Base-by-base conservation (phyloP, 257 asterid species). In the Solanum gracilifrons region DNA sequence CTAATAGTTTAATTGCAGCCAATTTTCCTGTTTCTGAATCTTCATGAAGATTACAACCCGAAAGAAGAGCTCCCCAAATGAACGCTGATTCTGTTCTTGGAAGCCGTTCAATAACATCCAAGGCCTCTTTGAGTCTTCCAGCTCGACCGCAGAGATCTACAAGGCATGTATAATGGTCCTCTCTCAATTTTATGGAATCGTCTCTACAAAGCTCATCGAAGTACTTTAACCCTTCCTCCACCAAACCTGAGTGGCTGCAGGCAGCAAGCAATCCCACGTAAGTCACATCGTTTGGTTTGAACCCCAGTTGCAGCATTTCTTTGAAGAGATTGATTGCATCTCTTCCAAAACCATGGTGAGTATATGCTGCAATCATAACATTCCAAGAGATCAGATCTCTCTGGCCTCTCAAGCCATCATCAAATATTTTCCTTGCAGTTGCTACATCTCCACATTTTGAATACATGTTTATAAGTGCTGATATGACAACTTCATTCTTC, bases 201-300 rank as follows among this genome's bases (percentile, higher is more conserved):
- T 93, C 94, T 72, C 87, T 90, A 89, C 64, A 35, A 68, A 95
- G 95, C 86, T 31, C 79, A 23, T 90, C 80, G 31, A 93, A 93
- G 91, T 89, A 93, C 64, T 85, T 77, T 41, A 93, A 82, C 60
- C 98, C 98, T 85, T 93, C 93, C 62, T 91, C 89, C 48, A 92
- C 92, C 25, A 94, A 73, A 46, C 98, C 98, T 5, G 94, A 87
- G 89, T 94, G 93, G 95, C 94, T 93, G 87, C 98, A 93, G 55
- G 98, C 94, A 46, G 93, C 88, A 55, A 95, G 98, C 89, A 95
- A 58, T 51, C 92, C 95, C 7, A 93, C 90, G 20, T 92, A 94
- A 25, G 98, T 94, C 33, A 86, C 92, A 11, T 89, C 94, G 41
- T 93, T 91, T 27, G 98, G 95, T 79, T 87, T 89, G 23, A 91